These are phyloP conservation scores for Castanopsis chinensis DNA, from an alignment of 306 rosid species.

Conservation along the genomic window DNA sequence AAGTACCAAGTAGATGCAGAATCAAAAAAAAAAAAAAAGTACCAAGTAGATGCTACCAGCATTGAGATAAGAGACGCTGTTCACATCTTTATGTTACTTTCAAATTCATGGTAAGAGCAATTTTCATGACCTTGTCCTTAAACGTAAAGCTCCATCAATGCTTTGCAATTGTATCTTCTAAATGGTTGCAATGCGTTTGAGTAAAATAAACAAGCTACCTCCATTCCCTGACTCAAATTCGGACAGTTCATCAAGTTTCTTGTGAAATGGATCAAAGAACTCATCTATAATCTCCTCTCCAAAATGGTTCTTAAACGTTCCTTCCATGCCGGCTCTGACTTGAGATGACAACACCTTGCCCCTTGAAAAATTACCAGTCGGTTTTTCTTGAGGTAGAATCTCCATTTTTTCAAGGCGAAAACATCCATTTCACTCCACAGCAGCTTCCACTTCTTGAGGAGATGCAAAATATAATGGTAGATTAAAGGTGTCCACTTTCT, in stretches of 20 bases:
- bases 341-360: too few relatives aligned
- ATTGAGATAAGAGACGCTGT: too few relatives aligned
- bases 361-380: too few relatives aligned
- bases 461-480: slow-evolving; percentile 15
- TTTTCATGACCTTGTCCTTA: too few relatives aligned
- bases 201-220: neutral
- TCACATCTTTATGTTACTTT: too few relatives aligned
- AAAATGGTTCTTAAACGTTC: slow-evolving; percentile 12
- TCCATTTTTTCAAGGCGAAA: slow-evolving; percentile 1
- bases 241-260: slow-evolving; percentile 2
- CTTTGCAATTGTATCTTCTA: too few relatives aligned
- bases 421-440: slow-evolving; percentile 10
- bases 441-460: slow-evolving; percentile 16
- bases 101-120: too few relatives aligned
- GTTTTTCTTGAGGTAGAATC: neutral
- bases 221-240: neutral
- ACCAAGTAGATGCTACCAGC: too few relatives aligned
- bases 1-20: too few relatives aligned
- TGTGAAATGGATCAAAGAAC: slow-evolving; percentile 6
- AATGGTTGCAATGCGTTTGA: neutral
- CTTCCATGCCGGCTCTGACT: slow-evolving; percentile 11
- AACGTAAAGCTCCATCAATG: too few relatives aligned
- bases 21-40: too few relatives aligned
- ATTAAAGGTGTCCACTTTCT: slow-evolving; percentile 24
- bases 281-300: slow-evolving; percentile 19